Evolutionary conservation across 805 yeast genomes (phyloP), one percentile per base, ranked within the genome.

Genomic region (Jamesozyma spencerorum): DNA sequence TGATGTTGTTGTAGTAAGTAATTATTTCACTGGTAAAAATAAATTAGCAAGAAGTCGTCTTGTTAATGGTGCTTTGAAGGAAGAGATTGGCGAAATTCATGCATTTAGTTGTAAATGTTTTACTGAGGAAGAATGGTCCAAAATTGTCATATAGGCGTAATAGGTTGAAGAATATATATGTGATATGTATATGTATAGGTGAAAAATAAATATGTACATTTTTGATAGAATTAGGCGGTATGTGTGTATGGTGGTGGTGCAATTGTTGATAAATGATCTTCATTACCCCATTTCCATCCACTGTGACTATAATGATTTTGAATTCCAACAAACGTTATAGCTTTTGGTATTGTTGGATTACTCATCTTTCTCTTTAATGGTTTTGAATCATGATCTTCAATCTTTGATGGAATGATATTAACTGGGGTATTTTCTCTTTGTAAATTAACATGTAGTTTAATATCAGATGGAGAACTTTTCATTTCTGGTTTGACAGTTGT

Each of bases 61-160:
- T 49, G 95, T 94, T 36, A 92, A 92, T 61, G 67, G 59, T 26
- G 78, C 83, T 1, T 69, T 92, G 46, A 80, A 81, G 51, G 85
- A 81, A n/a, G 95, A 88, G 58, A 85, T 92, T 26, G 80, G 84
- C 0, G 63, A 69, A 4, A 88, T 92, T 34, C 99, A 92, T 63
- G 97, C 99, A 0, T 92, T 94, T 60, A 86, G 96, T 0, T 97
- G 92, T 55, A 87, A 85, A 64, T 83, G 77, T 11, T 90, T 78
- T 56, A 88, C 97, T 0, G 77, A 80, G 1, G 84, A 75, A n/a
- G 98, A 90, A 60, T 90, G 96, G 95, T 71, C 70, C 7, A 54
- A 55, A 37, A 50, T 57, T 24, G 61, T 58, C 1, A 45, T 54
- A 27, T 55, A 36, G 31, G 39, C 40, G 28, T n/a, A 18, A 18